Evolutionary conservation across 306 rosid species (phyloP).

Genomic region (Acmispon strigosus): DNA sequence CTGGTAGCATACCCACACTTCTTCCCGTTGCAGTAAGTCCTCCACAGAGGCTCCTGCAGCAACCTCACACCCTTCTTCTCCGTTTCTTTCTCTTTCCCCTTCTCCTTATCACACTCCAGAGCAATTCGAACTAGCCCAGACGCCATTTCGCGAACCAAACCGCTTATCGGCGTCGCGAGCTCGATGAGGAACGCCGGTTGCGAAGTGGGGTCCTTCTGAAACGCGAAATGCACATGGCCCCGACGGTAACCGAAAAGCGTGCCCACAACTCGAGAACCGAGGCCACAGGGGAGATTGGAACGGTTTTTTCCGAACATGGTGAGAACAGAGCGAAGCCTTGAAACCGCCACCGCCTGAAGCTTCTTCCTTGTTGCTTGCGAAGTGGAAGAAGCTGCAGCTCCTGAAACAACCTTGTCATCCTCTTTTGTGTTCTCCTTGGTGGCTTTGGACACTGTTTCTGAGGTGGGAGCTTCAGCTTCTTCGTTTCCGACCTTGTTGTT

Average conservation of each 20-base stretch:
- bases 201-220: conserved; percentile 72
- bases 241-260: conserved; percentile 89
- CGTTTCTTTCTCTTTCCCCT: conserved; percentile 42
- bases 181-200: conserved; percentile 84
- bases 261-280: conserved; percentile 74
- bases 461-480: conserved; percentile 38
- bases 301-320: conserved; percentile 65
- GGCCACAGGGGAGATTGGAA: conserved; percentile 44
- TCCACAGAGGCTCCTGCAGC: conserved; percentile 83
- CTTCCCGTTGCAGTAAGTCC: conserved; percentile 89
- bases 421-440: conserved; percentile 30
- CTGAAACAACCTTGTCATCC: conserved; percentile 7
- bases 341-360: conserved; percentile 64
- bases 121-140: conserved; percentile 96
- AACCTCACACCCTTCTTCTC: conserved; percentile 40
- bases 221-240: conserved; percentile 87
- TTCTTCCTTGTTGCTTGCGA: conserved; percentile 39
- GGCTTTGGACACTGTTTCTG: conserved; percentile 43
- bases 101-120: conserved; percentile 74
- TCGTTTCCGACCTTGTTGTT: conserved; percentile 76
- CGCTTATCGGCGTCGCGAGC: conserved; percentile 88
- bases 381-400: conserved; percentile 1
- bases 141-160: conserved; percentile 95
- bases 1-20: conserved; percentile 83
- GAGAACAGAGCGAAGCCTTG: conserved; percentile 73